Evolutionary conservation across 306 rosid species (phyloP).

Genomic region (Hippophae tibetana): DNA sequence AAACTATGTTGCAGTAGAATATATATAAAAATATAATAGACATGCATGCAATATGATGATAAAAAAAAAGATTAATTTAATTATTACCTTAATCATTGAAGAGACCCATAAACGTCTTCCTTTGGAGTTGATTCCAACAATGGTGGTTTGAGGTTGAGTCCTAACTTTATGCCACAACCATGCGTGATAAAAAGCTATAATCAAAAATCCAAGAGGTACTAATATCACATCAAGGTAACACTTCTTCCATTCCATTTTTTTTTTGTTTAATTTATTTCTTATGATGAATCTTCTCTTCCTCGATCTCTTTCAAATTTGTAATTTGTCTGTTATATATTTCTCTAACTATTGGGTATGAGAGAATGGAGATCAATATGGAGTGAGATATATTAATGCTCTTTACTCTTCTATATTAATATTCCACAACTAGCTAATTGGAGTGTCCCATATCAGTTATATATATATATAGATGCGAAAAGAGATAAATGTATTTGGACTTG

Average conservation of each 20-base stretch:
- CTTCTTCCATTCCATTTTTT: constrained; percentile 69
- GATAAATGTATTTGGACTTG: constrained; percentile 42
- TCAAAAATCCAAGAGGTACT: constrained; percentile 60
- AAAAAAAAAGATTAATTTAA: neutral
- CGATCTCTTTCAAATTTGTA: neutral
- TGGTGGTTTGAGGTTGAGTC: constrained; percentile 56
- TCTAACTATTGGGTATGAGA: neutral
- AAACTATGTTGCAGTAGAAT: too few species aligned
- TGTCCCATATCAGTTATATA: constrained; percentile 6
- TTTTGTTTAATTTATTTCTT: neutral
- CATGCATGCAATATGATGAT: too few species aligned
- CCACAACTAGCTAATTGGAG: neutral
- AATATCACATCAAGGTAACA: constrained; percentile 74
- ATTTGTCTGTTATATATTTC: neutral
- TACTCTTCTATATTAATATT: neutral
- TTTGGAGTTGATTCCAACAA: constrained; percentile 65
- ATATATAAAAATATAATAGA: too few species aligned
- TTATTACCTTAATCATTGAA: constrained; percentile 62
- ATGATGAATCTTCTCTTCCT: neutral
- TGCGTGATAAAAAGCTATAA: constrained; percentile 45
- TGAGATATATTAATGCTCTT: too few species aligned
- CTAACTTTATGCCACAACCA: constrained; percentile 78
- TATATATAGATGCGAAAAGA: neutral
- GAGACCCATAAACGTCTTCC: constrained; percentile 83
- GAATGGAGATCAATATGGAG: too few species aligned